Evolutionary conservation across 2,329 filamentous ascomycete species (phyloP), one percentile per base, ranked within the genome.

Genomic region (Zymoseptoria ardabiliae): DNA sequence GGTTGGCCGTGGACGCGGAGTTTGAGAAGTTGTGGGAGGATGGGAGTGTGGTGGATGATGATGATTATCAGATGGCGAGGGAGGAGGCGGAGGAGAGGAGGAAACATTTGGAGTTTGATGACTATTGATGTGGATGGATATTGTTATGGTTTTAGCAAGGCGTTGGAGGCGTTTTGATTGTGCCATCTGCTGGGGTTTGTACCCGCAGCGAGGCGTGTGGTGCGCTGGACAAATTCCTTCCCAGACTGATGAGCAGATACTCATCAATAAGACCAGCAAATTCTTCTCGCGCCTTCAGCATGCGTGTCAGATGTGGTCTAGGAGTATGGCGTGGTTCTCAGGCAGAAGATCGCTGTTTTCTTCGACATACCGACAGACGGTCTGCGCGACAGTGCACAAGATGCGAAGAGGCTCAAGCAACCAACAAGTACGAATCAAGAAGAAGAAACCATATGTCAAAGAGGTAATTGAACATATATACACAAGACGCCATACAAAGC

Each of bases 21-120:
- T 87, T 91, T 76, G 83, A 87, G 63, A 89, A 85, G 75, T 76
- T 95, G 65, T 95, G 89, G 88, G 90, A 94, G 49, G 91, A 96
- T 71, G 87, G 85, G 19, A 96, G 90, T 69, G 90, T 94, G 64
- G 80, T 93, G 62, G 90, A 88, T 3, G 90, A 94, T 61, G 94
- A 99, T 71, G 94, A 99, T 70, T 88, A 87, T 68, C 77, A 88
- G 53, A 79, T 88, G 57, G 86, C 88, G 23, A 81, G 82, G 50
- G 94, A 99, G 74, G 94, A 97, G 70, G 75, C 77, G 20, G 77
- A 78, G 57, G 83, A 85, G 70, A 75, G 82, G 65, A 73, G 70
- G 49, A 75, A 78, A 61, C 78, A 77, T 54, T 71, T 80, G 67
- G 75, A 77, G 54, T 76, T 75, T 62, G 72, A 75, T 63, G 65